Conservation (phyloP, 2,329 filamentous ascomycete species). For the Hypoxylon sp. region DNA sequence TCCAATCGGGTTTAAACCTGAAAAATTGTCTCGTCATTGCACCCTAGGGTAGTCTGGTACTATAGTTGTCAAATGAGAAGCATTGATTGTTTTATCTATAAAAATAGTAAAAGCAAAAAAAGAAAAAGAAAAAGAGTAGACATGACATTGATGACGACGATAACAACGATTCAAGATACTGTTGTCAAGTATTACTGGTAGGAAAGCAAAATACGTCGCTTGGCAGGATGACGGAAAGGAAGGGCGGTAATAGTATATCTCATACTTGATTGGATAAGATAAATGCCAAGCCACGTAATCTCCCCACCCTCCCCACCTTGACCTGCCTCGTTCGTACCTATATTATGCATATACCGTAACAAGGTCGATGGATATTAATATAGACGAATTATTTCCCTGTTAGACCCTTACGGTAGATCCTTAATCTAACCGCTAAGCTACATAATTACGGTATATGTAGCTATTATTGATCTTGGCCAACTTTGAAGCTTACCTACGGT, state of each 20-base stretch:
- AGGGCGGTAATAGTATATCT: neutral
- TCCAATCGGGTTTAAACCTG: neutral
- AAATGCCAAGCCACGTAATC: slow-evolving; percentile 35
- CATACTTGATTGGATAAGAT: slow-evolving; percentile 22
- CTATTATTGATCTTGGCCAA: too few relatives aligned
- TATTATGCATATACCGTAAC: neutral
- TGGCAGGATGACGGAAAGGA: slow-evolving; percentile 19
- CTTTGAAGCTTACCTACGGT: neutral
- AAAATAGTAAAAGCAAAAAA: neutral
- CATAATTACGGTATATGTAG: too few relatives aligned
- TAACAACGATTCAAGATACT: neutral
- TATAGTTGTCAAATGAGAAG: neutral
- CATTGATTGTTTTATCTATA: neutral
- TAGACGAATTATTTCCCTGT: neutral
- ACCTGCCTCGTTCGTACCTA: neutral
- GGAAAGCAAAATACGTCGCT: neutral
- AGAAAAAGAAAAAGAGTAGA: neutral
- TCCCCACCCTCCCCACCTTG: neutral
- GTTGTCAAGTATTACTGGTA: neutral
- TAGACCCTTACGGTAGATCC: neutral
- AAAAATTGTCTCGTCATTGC: neutral
- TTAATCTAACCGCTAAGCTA: neutral
- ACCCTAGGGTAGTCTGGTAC: neutral
- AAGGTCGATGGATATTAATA: too few relatives aligned
- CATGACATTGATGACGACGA: slow-evolving; percentile 10